A percentile compares a stretch with the other conserved stretches of the same genome.
Conservation (phyloP, 202 grass and related monocot genomes). For the Tripidium arundinaceum region DNA sequence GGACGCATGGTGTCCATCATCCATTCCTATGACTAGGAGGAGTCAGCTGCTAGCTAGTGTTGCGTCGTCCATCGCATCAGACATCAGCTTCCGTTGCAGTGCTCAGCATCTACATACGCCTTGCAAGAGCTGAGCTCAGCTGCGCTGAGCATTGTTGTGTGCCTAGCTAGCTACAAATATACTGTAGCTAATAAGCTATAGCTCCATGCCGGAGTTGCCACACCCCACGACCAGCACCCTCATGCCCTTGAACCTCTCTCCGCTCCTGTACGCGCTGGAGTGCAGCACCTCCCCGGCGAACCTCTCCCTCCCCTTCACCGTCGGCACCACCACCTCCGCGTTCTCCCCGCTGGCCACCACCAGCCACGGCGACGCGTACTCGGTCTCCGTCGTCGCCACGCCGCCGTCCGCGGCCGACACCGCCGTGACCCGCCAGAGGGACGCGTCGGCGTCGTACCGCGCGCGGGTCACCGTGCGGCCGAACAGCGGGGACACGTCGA, state of each 20-base stretch:
- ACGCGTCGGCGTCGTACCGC: constrained; percentile 32
- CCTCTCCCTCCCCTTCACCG: constrained; percentile 63
- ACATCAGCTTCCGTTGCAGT: not conserved
- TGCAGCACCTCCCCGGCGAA: constrained; percentile 68
- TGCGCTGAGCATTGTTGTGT: not conserved
- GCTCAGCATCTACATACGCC: not conserved
- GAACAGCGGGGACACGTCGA: constrained; percentile 65
- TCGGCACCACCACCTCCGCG: constrained; percentile 67
- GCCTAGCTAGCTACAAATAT: not conserved
- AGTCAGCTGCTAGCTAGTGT: not conserved
- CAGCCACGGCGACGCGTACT: constrained; percentile 72
- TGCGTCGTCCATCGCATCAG: constrained; percentile 10
- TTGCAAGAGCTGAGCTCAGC: not conserved
- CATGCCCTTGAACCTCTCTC: constrained; percentile 62
- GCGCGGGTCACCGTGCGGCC: constrained; percentile 51
- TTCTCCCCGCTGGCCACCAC: constrained; percentile 96
- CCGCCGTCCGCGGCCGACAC: not conserved
- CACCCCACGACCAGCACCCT: constrained; percentile 79
- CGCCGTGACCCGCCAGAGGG: constrained; percentile 60
- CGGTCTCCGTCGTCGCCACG: constrained; percentile 11
- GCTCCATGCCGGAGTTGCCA: constrained; percentile 95
- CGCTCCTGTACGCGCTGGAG: constrained; percentile 80
- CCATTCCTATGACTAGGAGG: not conserved
- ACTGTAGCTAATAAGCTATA: not conserved
- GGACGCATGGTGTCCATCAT: not conserved